Evolutionary conservation across 2,329 filamentous ascomycete genomes (phyloP).

Genomic region (Fusarium nanum): DNA sequence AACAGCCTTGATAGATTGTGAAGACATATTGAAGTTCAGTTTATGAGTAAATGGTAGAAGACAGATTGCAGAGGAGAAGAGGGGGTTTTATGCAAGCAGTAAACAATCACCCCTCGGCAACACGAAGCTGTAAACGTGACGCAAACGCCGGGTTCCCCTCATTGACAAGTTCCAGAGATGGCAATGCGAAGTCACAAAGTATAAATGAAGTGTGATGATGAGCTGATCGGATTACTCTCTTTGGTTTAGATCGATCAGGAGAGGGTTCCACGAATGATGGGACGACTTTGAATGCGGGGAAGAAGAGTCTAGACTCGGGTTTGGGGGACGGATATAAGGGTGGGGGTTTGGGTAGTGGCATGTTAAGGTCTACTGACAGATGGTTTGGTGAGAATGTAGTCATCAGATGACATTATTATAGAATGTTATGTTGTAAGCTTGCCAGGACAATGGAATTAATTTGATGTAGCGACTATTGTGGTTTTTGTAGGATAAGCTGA

Average conservation of each 20-base stretch:
- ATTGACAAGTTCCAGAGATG: conserved; percentile 7
- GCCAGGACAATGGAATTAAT: too few relatives aligned
- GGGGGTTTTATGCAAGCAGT: not conserved
- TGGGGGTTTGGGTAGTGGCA: not conserved
- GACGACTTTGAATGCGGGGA: conserved; percentile 4
- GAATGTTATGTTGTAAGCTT: too few relatives aligned
- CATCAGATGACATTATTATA: not conserved
- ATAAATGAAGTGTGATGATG: conserved; percentile 5
- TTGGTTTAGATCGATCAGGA: conserved; percentile 8
- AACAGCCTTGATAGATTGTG: conserved; percentile 9
- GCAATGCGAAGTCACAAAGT: conserved; percentile 29
- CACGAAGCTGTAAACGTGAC: conserved; percentile 7
- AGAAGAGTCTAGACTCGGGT: not conserved
- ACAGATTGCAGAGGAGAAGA: not conserved
- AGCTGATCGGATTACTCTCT: conserved; percentile 13
- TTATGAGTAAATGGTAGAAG: not conserved
- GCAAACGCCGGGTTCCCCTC: conserved; percentile 13
- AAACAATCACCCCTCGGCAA: not conserved
- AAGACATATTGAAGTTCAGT: not conserved
- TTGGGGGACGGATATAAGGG: not conserved
- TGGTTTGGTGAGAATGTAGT: not conserved
- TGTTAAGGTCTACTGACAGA: not conserved
- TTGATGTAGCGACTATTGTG: too few relatives aligned
- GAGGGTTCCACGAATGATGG: conserved; percentile 9
- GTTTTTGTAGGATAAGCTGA: too few relatives aligned